Evolutionary conservation across 495 filamentous ascomycete species (phyloP), one percentile per base, ranked within the genome.

Genomic region (Pseudevernia furfuracea): DNA sequence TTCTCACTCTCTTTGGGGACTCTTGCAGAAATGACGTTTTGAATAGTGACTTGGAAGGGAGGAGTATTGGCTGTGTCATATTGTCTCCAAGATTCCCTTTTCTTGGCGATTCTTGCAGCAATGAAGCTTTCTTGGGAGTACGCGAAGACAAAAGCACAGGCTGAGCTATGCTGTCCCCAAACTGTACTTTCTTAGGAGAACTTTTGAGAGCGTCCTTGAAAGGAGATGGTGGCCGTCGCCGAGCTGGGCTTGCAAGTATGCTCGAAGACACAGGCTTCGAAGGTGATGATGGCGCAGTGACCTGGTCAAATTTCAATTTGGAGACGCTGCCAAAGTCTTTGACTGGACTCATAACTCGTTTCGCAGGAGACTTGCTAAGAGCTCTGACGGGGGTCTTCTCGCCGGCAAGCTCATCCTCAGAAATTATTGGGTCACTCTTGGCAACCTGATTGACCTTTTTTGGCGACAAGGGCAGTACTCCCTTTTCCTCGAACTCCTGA

Each of bases 381-480:
- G 68, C 55, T 69, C 67, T 78, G 34, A 74, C 62, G 3, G 75
- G 73, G 41, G 75, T 74, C 68, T 81, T 83, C n/a, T 68, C 71
- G 1, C 69, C 70, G 46, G 67, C 74, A 52, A 82, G 68, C 67
- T 84, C 81, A 68, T 84, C 81, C 15, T 83, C 82, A 53, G 82
- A 81, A 5, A 73, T 75, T 10, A 64, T 79, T 10, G 76, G 74
- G 12, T 77, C 68, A 14, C 74, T 73, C 66, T 81, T 82, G 32
- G 80, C 76, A 36, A 83, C 74, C 62, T 84, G 82, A 49, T 74
- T 81, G 37, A 75, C 73, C 68, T 83, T 84, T 72, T 84, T 84
- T 9, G 82, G 82, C 10, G 82, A 83, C n/a, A 84, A 68, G 34
- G 81, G 81, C 60, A 59, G 43, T 19, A 58, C 25, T 12, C 55